These are phyloP conservation scores for Nidularia pulvinata DNA, from an alignment of 768 basidiomycete genomes.

Conservation along the genomic window DNA sequence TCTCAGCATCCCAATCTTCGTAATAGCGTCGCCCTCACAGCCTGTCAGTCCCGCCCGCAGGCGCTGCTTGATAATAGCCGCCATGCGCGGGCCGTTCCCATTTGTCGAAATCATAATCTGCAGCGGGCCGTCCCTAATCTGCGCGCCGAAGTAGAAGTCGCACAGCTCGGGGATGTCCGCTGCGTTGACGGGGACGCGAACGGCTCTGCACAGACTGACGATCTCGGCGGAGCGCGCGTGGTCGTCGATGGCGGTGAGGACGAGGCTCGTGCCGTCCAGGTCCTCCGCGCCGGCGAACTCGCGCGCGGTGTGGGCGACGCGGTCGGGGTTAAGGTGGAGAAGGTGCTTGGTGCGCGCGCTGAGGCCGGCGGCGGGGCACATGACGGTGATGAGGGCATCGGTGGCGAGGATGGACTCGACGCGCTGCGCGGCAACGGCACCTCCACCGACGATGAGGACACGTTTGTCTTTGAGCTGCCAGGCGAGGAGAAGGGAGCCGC, in stretches of 20 bases:
- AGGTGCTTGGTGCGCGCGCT: constrained; percentile 55
- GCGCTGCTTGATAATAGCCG: constrained; percentile 74
- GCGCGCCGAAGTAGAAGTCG: constrained; percentile 98
- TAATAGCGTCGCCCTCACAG: constrained; percentile 75
- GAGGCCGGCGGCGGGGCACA: constrained; percentile 71
- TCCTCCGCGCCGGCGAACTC: constrained; percentile 66
- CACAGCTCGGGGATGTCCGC: constrained; percentile 96
- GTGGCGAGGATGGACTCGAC: constrained; percentile 84
- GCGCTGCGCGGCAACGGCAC: constrained; percentile 87
- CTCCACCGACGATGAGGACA: constrained; percentile 94
- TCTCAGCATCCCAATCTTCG: constrained; percentile 77
- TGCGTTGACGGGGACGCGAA: constrained; percentile 87
- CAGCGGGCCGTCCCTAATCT: constrained; percentile 86
- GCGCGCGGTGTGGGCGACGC: constrained; percentile 74
- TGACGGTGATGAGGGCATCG: constrained; percentile 75
- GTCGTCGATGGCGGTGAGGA: constrained; percentile 93
- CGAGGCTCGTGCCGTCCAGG: constrained; percentile 75
- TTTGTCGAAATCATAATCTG: constrained; percentile 97
- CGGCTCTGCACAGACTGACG: constrained; percentile 62
- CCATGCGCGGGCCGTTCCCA: constrained; percentile 90
- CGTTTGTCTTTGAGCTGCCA: constrained; percentile 87
- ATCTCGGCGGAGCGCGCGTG: constrained; percentile 72
- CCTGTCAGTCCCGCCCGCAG: constrained; percentile 72
- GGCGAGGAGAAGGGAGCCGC: constrained; percentile 86
- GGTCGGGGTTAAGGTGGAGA: constrained; percentile 44